Evolutionary conservation across 495 filamentous ascomycete genomes (phyloP), one percentile per base, ranked within the genome.

Genomic region (Evernia prunastri): DNA sequence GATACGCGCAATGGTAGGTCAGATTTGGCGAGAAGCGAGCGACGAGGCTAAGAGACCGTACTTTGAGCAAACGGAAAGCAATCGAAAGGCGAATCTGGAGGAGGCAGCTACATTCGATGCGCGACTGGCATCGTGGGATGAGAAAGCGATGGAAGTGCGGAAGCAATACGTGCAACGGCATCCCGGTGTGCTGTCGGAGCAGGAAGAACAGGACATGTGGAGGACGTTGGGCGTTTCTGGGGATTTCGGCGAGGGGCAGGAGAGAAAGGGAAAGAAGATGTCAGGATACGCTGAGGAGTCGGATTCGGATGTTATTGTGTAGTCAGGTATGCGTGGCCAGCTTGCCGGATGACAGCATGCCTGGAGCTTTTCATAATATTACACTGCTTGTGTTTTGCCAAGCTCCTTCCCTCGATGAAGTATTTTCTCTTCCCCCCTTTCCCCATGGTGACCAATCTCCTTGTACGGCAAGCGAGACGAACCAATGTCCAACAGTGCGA

Each of bases 21-120:
- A 86, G 69, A 92, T 91, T 89, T 98, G 94, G 94, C 86, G 88
- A 66, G 86, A 89, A 61, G 87, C 89, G 0, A 68, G 78, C 6
- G 80, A 81, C 12, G 89, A 87, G 40, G 80, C 81, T 65, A 88
- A 87, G 72, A 77, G 81, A 70, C 92, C 90, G 33, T 97, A 89
- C 68, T 76, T 90, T 61, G 86, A 89, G 43, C 80, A 85, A 70
- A 86, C 87, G 7, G 83, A 87, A 64, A 81, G 78, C 23, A 84
- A 89, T 65, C 90, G 89, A 65, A 78, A 81, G 58, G 75, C 69
- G 8, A 86, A 90, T 69, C 78, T 77, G n/a, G 78, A 81, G 64
- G 65, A 67, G 29, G 62, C 67, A 43, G 61, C 68, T 17, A 71
- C 64, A 1, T 71, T 67, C 17, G 59, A 69, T 3, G 67, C 58